Evolutionary conservation across 192 early-diverging fungal genomes (phyloP).

Genomic region (Gaertneriomyces semiglobifer): DNA sequence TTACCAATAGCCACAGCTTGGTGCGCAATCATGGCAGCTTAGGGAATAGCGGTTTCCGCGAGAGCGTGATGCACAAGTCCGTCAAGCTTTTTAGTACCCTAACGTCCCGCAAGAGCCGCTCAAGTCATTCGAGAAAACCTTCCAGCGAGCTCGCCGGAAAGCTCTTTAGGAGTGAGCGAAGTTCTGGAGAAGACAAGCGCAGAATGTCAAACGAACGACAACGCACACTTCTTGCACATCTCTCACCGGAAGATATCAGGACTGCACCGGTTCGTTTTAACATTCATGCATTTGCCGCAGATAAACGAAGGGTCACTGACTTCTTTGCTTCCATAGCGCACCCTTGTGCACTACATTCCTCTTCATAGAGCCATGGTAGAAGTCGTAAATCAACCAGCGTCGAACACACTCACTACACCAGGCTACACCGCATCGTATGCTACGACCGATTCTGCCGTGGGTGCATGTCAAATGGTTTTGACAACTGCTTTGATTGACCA

Average conservation of each 20-base stretch:
- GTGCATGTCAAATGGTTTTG: slow-evolving; percentile 4
- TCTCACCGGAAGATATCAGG: slow-evolving; percentile 35
- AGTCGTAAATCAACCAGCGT: not conserved
- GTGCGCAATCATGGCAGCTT: too few relatives aligned
- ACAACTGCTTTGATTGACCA: not conserved
- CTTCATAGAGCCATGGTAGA: slow-evolving; percentile 36
- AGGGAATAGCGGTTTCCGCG: too few relatives aligned
- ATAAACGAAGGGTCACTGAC: not conserved
- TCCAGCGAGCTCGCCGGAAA: slow-evolving; percentile 18
- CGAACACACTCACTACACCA: slow-evolving; percentile 1
- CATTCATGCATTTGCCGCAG: not conserved
- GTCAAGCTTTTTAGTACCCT: slow-evolving; percentile 12
- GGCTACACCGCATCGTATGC: slow-evolving; percentile 2
- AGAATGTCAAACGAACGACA: slow-evolving; percentile 21
- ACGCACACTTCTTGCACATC: slow-evolving; percentile 3
- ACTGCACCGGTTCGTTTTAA: slow-evolving; percentile 31
- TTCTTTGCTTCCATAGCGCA: slow-evolving; percentile 25
- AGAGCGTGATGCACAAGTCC: too few relatives aligned
- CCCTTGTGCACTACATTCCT: slow-evolving; percentile 41
- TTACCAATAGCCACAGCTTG: too few relatives aligned
- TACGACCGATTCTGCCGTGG: slow-evolving; percentile 2
- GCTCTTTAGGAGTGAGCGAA: slow-evolving; percentile 14
- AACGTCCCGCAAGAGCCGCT: slow-evolving; percentile 2
- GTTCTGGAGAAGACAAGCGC: slow-evolving; percentile 18
- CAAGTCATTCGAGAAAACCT: slow-evolving; percentile 19